Evolutionary conservation across 768 basidiomycete species (phyloP), one percentile per base, ranked within the genome.

Genomic region (Hygrocybe punicea): DNA sequence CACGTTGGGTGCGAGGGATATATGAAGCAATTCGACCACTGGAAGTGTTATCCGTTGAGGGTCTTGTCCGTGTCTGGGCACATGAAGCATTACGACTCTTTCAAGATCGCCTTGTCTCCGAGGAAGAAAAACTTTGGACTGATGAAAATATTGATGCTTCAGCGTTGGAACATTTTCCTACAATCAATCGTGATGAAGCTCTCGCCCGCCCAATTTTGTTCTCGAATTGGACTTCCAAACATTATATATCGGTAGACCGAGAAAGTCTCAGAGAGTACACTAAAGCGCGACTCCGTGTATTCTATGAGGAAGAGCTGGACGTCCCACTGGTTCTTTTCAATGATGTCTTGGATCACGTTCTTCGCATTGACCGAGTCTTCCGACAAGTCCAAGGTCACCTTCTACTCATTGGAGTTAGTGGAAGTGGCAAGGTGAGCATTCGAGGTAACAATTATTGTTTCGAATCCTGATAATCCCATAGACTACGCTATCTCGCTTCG

Each of bases 181-280:
- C 90, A 2, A 89, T 97, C 70, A 85, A 91, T 68, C 81, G 81
- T 40, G 85, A 87, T 23, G 93, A 97, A 67, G 93, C 97, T 1
- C 81, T 99, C 24, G 72, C 62, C 33, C 84, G 97, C 14, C 97
- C 97, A 0, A 94, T 99, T 62, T 75, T 99, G 36, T 99, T 94
- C 80, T 98, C 97, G 19, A 98, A 98, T 71, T 99, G 97, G 97
- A 98, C 96, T 1, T 95, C 96, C 9, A 93, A 95, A 74, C 76
- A 98, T 67, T 98, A 98, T 70, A 85, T 98, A 46, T 87, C 97
- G 2, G 96, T 99, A 45, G 92, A 97, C 60, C 84, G 97, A 50
- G 96, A 97, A 64, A 79, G 83, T 34, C 84, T 99, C 10, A 85
- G 97, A 46, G 97, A 98, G 64, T 98, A 95, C 70, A 95, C 93